Conservation (phyloP, 2,329 filamentous ascomycete species). For the Venturia effusa region DNA sequence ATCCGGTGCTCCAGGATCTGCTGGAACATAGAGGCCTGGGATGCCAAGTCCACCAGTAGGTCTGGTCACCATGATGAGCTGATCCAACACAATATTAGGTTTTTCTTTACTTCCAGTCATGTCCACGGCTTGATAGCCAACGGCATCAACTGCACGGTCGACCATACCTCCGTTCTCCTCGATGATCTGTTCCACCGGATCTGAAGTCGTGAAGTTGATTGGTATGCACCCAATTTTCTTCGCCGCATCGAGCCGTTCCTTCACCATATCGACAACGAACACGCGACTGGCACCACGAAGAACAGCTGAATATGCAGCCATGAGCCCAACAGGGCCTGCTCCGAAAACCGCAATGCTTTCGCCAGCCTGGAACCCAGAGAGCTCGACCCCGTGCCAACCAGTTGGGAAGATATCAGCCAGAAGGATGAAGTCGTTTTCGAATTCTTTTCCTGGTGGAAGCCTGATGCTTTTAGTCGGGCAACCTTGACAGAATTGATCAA, state of each 20-base stretch:
- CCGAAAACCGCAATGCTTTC: conserved; percentile 38
- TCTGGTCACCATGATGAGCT: conserved; percentile 51
- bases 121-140: conserved; percentile 33
- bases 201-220: conserved; percentile 49
- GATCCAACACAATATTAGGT: conserved; percentile 52
- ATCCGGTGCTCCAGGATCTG: conserved; percentile 53
- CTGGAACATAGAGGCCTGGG: conserved; percentile 43
- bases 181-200: conserved; percentile 51
- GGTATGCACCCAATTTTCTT: conserved; percentile 51
- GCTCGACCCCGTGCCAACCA: conserved; percentile 45
- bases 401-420: conserved; percentile 40
- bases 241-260: conserved; percentile 47
- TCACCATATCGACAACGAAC: conserved; percentile 52
- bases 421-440: conserved; percentile 49
- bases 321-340: conserved; percentile 58
- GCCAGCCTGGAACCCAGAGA: conserved; percentile 36
- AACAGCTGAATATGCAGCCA: conserved; percentile 53
- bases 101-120: conserved; percentile 46
- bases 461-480: background rate
- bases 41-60: conserved; percentile 52
- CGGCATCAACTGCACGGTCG: conserved; percentile 49
- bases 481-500: background rate
- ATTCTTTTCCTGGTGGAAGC: conserved; percentile 48
- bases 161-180: conserved; percentile 48
- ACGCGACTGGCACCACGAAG: conserved; percentile 51